Percentiles rank a stretch among this genome's conserved stretches.
These are phyloP conservation scores for Cyphellophora europaea DNA, from an alignment of 2,329 filamentous ascomycete species.

Conservation along the genomic window DNA sequence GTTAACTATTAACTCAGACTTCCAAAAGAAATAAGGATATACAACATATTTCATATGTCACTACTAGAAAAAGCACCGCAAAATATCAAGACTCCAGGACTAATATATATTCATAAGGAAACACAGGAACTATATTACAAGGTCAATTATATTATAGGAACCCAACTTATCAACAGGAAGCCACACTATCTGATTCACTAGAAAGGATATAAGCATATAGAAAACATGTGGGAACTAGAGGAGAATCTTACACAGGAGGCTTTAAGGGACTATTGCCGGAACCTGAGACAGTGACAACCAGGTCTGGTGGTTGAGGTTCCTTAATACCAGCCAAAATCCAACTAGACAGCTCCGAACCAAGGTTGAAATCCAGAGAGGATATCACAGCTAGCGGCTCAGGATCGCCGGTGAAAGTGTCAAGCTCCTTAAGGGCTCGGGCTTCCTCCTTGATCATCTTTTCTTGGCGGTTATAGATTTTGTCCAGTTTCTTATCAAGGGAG, in stretches of 20 bases:
- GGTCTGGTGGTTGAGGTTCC: background rate
- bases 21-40: background rate
- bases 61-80: conserved; percentile 1
- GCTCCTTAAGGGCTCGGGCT: background rate
- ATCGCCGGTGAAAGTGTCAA: too few relatives aligned
- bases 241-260: conserved; percentile 2
- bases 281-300: background rate
- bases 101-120: conserved; percentile 2
- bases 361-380: too few relatives aligned
- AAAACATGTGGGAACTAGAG: conserved; percentile 5
- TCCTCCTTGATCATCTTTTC: background rate
- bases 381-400: too few relatives aligned
- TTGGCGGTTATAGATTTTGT: background rate
- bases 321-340: background rate
- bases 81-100: background rate
- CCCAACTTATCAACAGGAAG: background rate
- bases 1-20: conserved; percentile 1
- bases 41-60: background rate
- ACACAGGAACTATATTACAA: conserved; percentile 2
- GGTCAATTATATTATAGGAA: conserved; percentile 1
- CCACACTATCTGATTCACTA: conserved; percentile 1
- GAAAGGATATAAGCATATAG: background rate
- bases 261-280: background rate
- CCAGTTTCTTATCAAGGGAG: too few relatives aligned
- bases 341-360: too few relatives aligned